These are phyloP conservation scores for Basipetospora chlamydospora DNA, from an alignment of 2,329 filamentous ascomycete genomes.

Conservation along the genomic window DNA sequence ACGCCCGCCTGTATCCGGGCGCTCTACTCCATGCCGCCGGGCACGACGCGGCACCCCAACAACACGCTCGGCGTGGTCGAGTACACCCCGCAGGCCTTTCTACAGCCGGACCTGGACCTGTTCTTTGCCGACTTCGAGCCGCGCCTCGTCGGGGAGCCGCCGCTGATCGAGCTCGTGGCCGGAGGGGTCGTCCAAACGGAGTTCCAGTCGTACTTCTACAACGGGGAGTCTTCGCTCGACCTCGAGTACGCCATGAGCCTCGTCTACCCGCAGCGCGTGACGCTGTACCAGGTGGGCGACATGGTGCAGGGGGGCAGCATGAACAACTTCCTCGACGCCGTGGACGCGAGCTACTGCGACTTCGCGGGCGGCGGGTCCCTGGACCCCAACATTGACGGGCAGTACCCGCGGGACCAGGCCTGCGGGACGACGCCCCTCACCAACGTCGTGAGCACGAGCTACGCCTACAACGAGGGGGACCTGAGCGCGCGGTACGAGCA, in stretches of 20 bases:
- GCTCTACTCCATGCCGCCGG: conserved; percentile 28
- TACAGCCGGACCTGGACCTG: conserved; percentile 30
- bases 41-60: conserved; percentile 17
- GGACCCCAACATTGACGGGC: conserved; percentile 22
- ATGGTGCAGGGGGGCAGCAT: conserved; percentile 23
- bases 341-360: conserved; percentile 29
- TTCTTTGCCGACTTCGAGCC: conserved; percentile 31
- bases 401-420: conserved; percentile 21
- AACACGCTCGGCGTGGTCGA: conserved; percentile 40
- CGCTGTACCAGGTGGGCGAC: conserved; percentile 29
- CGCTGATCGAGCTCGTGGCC: conserved; percentile 30
- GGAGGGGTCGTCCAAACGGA: conserved; percentile 27
- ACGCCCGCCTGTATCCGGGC: conserved; percentile 40
- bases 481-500: conserved; percentile 11
- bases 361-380: conserved; percentile 21
- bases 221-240: conserved; percentile 38
- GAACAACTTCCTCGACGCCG: conserved; percentile 27
- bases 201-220: conserved; percentile 9
- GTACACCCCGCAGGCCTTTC: conserved; percentile 34
- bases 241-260: conserved; percentile 39
- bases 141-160: conserved; percentile 26
- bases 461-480: conserved; percentile 37
- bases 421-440: conserved; percentile 30
- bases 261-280: conserved; percentile 34
- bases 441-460: conserved; percentile 40